A percentile compares a stretch with the other conserved stretches of the same genome.
These are phyloP conservation scores for Centrapalus pauciflorus DNA, from an alignment of 129 eudicot genomes.

Conservation along the genomic window DNA sequence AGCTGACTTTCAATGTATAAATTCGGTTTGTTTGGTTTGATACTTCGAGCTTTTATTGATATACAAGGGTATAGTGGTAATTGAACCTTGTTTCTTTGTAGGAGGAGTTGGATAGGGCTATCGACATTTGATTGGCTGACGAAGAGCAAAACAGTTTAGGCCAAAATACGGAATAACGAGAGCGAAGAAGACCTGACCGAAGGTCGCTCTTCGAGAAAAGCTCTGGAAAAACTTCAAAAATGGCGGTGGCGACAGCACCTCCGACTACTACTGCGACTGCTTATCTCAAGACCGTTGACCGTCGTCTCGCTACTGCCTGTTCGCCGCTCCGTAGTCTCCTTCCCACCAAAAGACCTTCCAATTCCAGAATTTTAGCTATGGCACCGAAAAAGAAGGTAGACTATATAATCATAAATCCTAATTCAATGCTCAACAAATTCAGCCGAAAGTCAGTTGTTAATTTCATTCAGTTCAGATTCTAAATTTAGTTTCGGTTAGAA, in stretches of 20 bases:
- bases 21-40: no score
- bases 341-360: constrained; percentile 33
- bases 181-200: neutral
- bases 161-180: constrained; percentile 10
- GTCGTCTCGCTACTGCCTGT: constrained; percentile 19
- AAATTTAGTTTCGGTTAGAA: neutral
- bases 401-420: neutral
- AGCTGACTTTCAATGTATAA: no score
- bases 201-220: constrained; percentile 1
- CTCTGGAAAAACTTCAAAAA: constrained; percentile 13
- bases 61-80: constrained; percentile 16
- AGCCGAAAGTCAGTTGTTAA: neutral
- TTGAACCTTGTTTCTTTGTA: neutral
- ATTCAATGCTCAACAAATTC: neutral
- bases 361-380: constrained; percentile 58
- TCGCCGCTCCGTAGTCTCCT: constrained; percentile 20
- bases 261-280: constrained; percentile 29
- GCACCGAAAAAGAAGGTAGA: constrained; percentile 77
- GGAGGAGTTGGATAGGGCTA: constrained; percentile 37
- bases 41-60: no score
- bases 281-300: constrained; percentile 26
- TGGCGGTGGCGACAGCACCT: constrained; percentile 49
- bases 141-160: neutral
- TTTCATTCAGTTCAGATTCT: neutral
- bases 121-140: constrained; percentile 46